phyloP scores from a whole-genome alignment of 768 basidiomycete genomes.

The Chalciporus chontae region DNA sequence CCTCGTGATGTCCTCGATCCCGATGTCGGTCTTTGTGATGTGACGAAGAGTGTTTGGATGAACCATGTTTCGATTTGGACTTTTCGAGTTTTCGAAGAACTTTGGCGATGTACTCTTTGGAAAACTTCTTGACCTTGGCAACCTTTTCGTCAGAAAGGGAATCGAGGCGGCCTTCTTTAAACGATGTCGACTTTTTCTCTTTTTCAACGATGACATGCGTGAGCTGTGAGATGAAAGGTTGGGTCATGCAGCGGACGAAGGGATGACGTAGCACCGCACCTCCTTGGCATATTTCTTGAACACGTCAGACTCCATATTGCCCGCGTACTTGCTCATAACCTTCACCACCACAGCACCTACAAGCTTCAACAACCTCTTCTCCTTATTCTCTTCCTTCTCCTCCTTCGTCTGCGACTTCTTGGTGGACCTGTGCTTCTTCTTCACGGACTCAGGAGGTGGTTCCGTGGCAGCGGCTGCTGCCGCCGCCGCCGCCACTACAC shows the following conservation, averaged over 20 bases:
- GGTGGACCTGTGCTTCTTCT: slow-evolving; percentile 26
- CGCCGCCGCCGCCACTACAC: slow-evolving; percentile 27
- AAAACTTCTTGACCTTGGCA: slow-evolving; percentile 87
- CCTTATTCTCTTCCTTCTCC: slow-evolving; percentile 66
- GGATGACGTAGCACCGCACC: slow-evolving; percentile 42
- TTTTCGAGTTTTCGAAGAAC: slow-evolving; percentile 65
- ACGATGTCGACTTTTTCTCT: slow-evolving; percentile 88
- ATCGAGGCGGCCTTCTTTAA: slow-evolving; percentile 70
- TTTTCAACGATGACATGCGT: slow-evolving; percentile 87
- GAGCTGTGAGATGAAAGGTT: slow-evolving; percentile 47
- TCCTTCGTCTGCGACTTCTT: slow-evolving; percentile 47
- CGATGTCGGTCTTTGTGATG: slow-evolving; percentile 9
- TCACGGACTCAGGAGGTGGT: slow-evolving; percentile 12
- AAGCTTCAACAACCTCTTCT: slow-evolving; percentile 79
- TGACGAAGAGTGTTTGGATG: slow-evolving; percentile 22
- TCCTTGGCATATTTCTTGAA: slow-evolving; percentile 98
- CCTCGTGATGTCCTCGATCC: neutral
- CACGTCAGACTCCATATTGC: slow-evolving; percentile 67
- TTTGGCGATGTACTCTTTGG: slow-evolving; percentile 88
- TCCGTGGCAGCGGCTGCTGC: neutral
- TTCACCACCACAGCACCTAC: slow-evolving; percentile 89
- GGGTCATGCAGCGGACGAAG: neutral
- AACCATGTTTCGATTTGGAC: slow-evolving; percentile 21
- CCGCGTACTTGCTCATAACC: slow-evolving; percentile 85
- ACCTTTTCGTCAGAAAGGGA: slow-evolving; percentile 82